A percentile compares a stretch with the other conserved stretches of the same genome.
Conservation (phyloP, 306 rosid genomes). For the Prunus armeniaca region DNA sequence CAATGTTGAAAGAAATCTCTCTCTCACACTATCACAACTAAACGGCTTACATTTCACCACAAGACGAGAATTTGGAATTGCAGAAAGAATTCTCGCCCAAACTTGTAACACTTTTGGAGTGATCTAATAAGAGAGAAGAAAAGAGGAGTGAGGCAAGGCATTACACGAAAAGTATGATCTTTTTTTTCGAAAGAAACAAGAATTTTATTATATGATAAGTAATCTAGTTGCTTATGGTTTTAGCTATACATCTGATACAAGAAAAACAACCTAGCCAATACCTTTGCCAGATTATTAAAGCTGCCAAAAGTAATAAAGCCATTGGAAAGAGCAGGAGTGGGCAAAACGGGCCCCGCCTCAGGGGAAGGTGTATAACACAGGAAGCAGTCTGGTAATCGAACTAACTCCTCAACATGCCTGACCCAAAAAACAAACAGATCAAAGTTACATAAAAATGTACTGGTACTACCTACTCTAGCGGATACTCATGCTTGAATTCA, state of each 20-base stretch:
- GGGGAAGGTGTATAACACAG: constrained; percentile 97
- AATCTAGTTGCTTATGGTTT: neutral
- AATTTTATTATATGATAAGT: neutral
- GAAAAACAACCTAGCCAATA: constrained; percentile 31
- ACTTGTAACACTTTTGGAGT: constrained; percentile 93
- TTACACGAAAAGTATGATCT: neutral
- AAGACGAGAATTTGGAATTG: constrained; percentile 93
- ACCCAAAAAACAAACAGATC: neutral
- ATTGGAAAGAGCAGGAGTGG: constrained; percentile 92
- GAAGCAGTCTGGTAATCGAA: constrained; percentile 81
- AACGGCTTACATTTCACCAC: constrained; percentile 98
- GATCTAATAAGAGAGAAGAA: constrained; percentile 46
- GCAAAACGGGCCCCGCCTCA: constrained; percentile 87
- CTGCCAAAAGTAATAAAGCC: constrained; percentile 96
- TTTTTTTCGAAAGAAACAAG: neutral
- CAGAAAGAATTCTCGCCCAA: constrained; percentile 93
- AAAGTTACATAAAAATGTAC: neutral
- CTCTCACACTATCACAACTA: constrained; percentile 95
- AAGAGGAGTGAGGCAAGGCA: neutral
- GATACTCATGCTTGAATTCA: constrained; percentile 21
- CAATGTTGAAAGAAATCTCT: constrained; percentile 77
- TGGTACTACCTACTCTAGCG: neutral
- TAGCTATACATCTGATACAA: neutral
- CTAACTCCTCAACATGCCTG: constrained; percentile 93
- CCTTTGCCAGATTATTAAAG: constrained; percentile 98